Conservation (phyloP, 2,329 filamentous ascomycete species). For the Dactylella cylindrospora region DNA sequence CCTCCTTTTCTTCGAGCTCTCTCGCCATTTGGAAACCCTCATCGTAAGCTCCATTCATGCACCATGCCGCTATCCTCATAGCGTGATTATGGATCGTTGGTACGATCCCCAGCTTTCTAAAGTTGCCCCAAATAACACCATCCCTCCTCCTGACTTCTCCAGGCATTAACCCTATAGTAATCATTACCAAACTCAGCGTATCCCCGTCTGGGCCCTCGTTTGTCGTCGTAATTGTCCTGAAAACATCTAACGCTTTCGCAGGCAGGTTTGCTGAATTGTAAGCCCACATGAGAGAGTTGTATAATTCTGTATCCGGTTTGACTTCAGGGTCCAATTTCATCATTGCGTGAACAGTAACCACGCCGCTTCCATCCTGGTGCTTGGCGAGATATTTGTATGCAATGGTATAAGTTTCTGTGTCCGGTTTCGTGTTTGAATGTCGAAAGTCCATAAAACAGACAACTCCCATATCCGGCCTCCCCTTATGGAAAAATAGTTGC, state of each 20-base stretch:
- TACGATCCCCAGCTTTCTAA: conserved; percentile 74
- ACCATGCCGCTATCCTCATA: conserved; percentile 74
- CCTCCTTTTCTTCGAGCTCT: conserved; percentile 67
- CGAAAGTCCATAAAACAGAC: conserved; percentile 93
- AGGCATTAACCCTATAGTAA: conserved; percentile 68
- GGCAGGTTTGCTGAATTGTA: conserved; percentile 71
- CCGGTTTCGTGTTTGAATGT: conserved; percentile 66
- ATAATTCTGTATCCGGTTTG: conserved; percentile 71
- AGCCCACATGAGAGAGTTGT: conserved; percentile 84
- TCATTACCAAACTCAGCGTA: conserved; percentile 78
- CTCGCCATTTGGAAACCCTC: conserved; percentile 68
- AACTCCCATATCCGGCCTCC: conserved; percentile 78
- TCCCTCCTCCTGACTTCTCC: conserved; percentile 62
- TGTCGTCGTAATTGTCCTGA: conserved; percentile 78
- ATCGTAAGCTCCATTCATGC: conserved; percentile 69
- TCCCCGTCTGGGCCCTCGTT: conserved; percentile 83
- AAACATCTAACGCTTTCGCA: conserved; percentile 71
- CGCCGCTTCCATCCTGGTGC: conserved; percentile 62
- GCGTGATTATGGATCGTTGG: conserved; percentile 72
- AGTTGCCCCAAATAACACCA: conserved; percentile 69
- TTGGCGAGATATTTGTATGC: conserved; percentile 75
- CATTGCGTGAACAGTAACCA: conserved; percentile 84
- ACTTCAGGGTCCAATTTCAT: conserved; percentile 87
- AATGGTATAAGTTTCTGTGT: conserved; percentile 70
- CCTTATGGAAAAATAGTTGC: conserved; percentile 75